These are phyloP conservation scores for Camelina hispida DNA, from an alignment of 345 rosid genomes.

Conservation along the genomic window DNA sequence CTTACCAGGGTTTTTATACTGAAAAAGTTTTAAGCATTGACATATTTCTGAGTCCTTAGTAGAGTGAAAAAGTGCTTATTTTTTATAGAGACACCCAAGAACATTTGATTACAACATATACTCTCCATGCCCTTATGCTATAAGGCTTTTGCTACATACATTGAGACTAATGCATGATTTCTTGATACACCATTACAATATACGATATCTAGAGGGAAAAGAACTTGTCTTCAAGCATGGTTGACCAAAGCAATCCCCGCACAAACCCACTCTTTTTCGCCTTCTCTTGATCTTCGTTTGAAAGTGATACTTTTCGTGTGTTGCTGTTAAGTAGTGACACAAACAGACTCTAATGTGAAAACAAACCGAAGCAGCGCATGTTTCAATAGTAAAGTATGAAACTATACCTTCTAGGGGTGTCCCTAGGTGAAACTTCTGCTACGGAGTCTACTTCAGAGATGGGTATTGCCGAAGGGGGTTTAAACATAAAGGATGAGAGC, in stretches of 20 bases:
- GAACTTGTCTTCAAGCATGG: constrained; percentile 53
- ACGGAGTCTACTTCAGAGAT: constrained; percentile 43
- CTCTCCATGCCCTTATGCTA: constrained; percentile 11
- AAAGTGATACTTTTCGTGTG: constrained; percentile 31
- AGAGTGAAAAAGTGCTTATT: constrained; percentile 25
- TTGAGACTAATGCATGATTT: constrained; percentile 25
- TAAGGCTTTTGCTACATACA: constrained; percentile 28
- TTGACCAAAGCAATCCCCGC: constrained; percentile 57
- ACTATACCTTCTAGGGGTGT: constrained; percentile 49
- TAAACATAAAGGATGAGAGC: constrained; percentile 76
- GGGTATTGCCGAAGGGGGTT: constrained; percentile 43
- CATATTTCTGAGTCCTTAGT: background rate
- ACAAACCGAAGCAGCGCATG: too few species aligned
- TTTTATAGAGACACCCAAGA: constrained; percentile 7
- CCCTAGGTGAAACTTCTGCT: constrained; percentile 46
- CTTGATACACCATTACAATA: constrained; percentile 30
- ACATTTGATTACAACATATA: constrained; percentile 21
- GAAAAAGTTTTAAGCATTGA: background rate
- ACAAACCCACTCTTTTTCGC: constrained; percentile 56
- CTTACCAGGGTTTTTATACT: background rate
- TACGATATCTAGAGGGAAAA: constrained; percentile 36
- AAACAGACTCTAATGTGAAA: background rate
- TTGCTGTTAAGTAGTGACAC: constrained; percentile 41
- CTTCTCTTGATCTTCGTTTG: constrained; percentile 61
- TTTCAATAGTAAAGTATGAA: background rate